Evolutionary conservation across 2,329 filamentous ascomycete genomes (phyloP).

Genomic region (Graphilbum ipis-grandicollis): DNA sequence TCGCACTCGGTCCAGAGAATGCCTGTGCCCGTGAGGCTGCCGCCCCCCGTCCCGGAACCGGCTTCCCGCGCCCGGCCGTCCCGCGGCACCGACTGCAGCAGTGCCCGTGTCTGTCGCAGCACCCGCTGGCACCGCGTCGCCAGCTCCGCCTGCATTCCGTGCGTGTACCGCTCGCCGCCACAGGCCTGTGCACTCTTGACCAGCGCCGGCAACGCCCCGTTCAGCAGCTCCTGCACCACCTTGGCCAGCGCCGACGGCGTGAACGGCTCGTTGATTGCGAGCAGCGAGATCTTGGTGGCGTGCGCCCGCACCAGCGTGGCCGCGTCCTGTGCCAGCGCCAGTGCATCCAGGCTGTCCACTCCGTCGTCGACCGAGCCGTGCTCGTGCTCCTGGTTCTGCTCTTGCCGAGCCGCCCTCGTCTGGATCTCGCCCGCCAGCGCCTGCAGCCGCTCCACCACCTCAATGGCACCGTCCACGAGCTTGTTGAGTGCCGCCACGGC

Average conservation of each 20-base stretch:
- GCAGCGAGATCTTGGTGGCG: conserved; percentile 70
- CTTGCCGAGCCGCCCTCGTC: conserved; percentile 8
- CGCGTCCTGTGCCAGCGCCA: conserved; percentile 55
- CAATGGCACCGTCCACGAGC: conserved; percentile 19
- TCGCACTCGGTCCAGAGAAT: conserved; percentile 77
- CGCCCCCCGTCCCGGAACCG: conserved; percentile 20
- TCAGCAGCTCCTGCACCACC: conserved; percentile 55
- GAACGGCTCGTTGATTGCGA: conserved; percentile 76
- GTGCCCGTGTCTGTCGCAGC: conserved; percentile 41
- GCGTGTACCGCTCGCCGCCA: conserved; percentile 43
- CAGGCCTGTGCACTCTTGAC: conserved; percentile 54
- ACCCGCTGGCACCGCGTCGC: conserved; percentile 39
- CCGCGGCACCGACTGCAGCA: conserved; percentile 42
- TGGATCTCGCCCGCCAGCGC: conserved; percentile 20
- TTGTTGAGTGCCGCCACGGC: conserved; percentile 19
- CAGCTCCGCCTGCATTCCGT: conserved; percentile 27
- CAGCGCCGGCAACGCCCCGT: conserved; percentile 56
- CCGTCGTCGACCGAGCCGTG: no score
- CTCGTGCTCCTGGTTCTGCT: background rate
- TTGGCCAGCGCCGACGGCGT: conserved; percentile 57
- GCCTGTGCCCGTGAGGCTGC: conserved; percentile 50
- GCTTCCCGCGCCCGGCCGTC: conserved; percentile 32
- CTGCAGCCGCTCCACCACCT: conserved; percentile 22
- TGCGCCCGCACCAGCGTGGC: conserved; percentile 63
- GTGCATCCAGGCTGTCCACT: conserved; percentile 26